phyloP scores from a whole-genome alignment of 73 alveolate species.

The Paramecium biaurelia region DNA sequence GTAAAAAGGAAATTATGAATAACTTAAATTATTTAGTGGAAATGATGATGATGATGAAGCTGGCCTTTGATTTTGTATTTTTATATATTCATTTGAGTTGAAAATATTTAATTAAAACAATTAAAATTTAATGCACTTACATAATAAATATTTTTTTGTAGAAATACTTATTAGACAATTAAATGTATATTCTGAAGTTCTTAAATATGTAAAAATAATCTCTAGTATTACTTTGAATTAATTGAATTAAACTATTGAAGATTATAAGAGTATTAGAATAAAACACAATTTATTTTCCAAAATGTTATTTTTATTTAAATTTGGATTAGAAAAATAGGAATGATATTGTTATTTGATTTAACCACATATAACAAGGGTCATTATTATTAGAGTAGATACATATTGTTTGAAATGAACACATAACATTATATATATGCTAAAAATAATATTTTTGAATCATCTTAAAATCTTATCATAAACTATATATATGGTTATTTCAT shows the following conservation, averaged over 20 bases:
- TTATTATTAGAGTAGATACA: background rate
- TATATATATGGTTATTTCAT: too few relatives aligned
- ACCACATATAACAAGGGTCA: too few relatives aligned
- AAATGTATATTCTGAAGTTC: background rate
- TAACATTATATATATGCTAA: too few relatives aligned
- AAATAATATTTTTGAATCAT: background rate
- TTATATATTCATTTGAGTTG: background rate
- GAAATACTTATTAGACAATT: too few relatives aligned
- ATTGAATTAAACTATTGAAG: background rate
- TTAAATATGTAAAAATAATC: too few relatives aligned
- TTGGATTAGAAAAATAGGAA: background rate
- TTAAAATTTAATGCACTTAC: background rate
- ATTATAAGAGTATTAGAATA: background rate
- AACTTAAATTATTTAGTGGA: background rate
- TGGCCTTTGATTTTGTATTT: background rate
- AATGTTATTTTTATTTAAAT: background rate
- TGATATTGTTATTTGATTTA: background rate
- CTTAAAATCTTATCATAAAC: background rate
- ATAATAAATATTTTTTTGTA: background rate
- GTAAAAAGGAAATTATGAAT: background rate
- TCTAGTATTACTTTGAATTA: background rate
- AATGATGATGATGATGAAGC: constrained; percentile 17
- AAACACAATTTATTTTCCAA: background rate
- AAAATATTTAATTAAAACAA: background rate
- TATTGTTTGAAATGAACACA: background rate